Evolutionary conservation across 2,329 filamentous ascomycete genomes (phyloP), one percentile per base, ranked within the genome.

Genomic region (Thelonectria olida): DNA sequence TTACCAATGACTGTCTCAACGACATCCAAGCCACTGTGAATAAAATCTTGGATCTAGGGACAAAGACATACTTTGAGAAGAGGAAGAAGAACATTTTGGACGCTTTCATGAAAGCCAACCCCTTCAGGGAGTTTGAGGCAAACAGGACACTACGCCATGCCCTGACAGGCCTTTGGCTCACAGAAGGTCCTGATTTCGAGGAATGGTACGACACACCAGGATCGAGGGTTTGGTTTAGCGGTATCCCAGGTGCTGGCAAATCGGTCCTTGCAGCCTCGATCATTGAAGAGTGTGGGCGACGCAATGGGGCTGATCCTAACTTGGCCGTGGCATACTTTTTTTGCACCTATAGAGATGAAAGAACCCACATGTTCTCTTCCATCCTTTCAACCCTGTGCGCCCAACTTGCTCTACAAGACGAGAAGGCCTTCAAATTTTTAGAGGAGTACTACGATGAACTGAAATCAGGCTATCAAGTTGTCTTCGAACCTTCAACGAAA

Each of bases 231-330:
- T 62, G 62, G 62, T 34, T 52, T 1, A 56, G 8, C 5, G 62
- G 62, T 20, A 64, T 64, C 2, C 62, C 62, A 2, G 62, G 62
- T 0, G 62, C 50, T 6, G 62, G 62, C 2, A 64, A 64, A 15
- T 55, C 58, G 1, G 58, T 62, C 2, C 22, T 64, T 4, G 62
- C 62, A 0, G 34, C 38, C 3, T 28, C 47, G 1, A 36, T 64
- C 0, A 54, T 64, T 3, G 23, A 44, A 5, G 58, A 64, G 13
- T 55, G 50, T 12, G 25, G 62, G 1, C 17, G 22, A 8, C 51
- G 54, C 6, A 56, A 19, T 2, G 10, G 4, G 0, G 2, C 15
- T 4, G 22, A n/a, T 7, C 10, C 41, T 1, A 17, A 27, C 10
- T 22, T 15, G 2, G 53, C 44, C 4, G 39, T 51, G 9, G 58